Base-by-base conservation (phyloP, 192 early-diverging fungal genomes). In the Chytriomyces hyalinus region DNA sequence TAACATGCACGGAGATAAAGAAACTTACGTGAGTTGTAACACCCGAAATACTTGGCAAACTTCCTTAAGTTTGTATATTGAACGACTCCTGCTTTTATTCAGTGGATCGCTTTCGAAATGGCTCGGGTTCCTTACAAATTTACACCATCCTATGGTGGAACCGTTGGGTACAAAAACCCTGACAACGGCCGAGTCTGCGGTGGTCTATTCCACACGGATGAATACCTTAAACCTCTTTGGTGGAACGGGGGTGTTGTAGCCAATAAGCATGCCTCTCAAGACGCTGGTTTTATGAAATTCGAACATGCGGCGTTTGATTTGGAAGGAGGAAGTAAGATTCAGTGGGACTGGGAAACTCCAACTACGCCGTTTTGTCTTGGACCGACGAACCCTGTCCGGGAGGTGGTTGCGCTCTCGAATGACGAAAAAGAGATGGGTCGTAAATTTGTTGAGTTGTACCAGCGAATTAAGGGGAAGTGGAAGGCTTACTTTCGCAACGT, bases 21-120 rank as follows among this genome's bases (percentile, higher is more conserved):
- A 91, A 88, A 78, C 87, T 85, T 7, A 91, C 87, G 66, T 67
- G 46, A 67, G 66, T 67, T 2, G 3, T 67, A 3, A 2, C 4
- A 17, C 47, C 7, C 8, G 62, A 20, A 36, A 36, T 2, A 36
- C 36, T 64, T 64, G 62, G 62, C 11, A 26, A 64, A 2, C 22
- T 15, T 64, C 4, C n/a, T 46, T 48, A 2, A 36, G 0, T 3
- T 5, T 22, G 3, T 17, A 24, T 46, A 1, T 67, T 67, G 15
- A 67, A 8, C 44, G 2, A 48, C 13, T 57, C 20, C 53, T 20
- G 53, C 13, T n/a, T 15, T 10, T 11, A n/a, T 7, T 10, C 68
- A 70, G 60, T 65, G 91, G 91, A 84, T 85, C 17, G 88, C 88
- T 6, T 89, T 77, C 61, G 91, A 92, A 70, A 87, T 92, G 83